A percentile compares a stretch with the other conserved stretches of the same genome.
phyloP scores from a whole-genome alignment of 495 filamentous ascomycete genomes.

The Neurospora sp. region DNA sequence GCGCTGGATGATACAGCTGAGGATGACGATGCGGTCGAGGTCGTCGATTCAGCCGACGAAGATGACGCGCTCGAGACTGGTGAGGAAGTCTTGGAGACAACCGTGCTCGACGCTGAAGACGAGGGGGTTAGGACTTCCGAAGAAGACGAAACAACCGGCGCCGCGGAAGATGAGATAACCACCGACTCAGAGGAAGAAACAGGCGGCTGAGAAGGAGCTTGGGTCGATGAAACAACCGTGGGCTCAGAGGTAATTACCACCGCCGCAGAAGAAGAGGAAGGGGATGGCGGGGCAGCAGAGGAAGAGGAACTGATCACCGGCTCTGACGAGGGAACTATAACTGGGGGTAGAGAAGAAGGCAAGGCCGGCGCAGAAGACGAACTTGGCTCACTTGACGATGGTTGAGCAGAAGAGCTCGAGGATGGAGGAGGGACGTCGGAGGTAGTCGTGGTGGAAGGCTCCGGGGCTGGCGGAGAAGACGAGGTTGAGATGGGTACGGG shows the following conservation, averaged over 20 bases:
- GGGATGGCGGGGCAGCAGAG: not conserved
- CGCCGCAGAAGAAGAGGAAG: not conserved
- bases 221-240: not conserved
- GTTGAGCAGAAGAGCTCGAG: not conserved
- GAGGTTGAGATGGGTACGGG: conserved; percentile 13
- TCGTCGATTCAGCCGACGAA: not conserved
- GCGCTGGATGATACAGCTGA: not conserved
- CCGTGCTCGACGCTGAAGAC: not conserved
- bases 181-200: not conserved
- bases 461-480: conserved; percentile 8
- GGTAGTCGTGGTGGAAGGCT: conserved; percentile 13
- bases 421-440: not conserved
- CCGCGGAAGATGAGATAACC: not conserved
- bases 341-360: not conserved
- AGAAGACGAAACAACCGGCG: not conserved
- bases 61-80: not conserved
- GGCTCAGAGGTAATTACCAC: not conserved
- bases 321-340: not conserved
- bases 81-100: not conserved
- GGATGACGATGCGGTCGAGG: not conserved
- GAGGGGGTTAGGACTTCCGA: not conserved
- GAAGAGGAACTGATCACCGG: not conserved
- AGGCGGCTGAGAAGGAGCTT: not conserved
- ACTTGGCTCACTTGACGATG: not conserved
- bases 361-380: not conserved